A percentile compares a stretch with the other conserved stretches of the same genome.
These are phyloP conservation scores for Phaseolus coccineus DNA, from an alignment of 331 rosid genomes.

Conservation along the genomic window DNA sequence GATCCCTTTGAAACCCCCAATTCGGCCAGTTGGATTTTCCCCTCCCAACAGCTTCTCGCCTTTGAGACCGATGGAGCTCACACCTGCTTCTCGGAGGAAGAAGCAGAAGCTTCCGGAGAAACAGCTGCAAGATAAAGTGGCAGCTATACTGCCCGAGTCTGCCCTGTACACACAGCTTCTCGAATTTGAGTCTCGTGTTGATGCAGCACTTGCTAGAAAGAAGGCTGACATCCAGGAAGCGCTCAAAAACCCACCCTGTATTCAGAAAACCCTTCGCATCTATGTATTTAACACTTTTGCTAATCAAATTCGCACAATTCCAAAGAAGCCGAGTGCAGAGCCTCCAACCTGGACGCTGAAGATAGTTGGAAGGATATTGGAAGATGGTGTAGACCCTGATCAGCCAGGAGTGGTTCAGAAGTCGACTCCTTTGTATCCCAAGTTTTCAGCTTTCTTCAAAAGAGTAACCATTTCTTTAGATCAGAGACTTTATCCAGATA, in stretches of 20 bases:
- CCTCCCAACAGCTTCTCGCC: conserved; percentile 69
- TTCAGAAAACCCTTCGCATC: conserved; percentile 94
- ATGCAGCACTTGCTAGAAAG: conserved; percentile 89
- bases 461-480: conserved; percentile 91
- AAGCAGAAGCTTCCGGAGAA: conserved; percentile 97
- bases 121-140: conserved; percentile 89
- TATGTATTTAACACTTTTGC: conserved; percentile 93
- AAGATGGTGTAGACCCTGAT: conserved; percentile 98
- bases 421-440: conserved; percentile 83
- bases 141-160: conserved; percentile 88
- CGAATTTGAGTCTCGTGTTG: conserved; percentile 95
- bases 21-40: conserved; percentile 76
- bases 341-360: conserved; percentile 96
- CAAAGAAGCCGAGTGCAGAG: conserved; percentile 87
- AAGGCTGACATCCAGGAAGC: conserved; percentile 98
- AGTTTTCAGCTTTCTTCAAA: conserved; percentile 91
- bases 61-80: conserved; percentile 81
- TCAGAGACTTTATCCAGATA: conserved; percentile 94
- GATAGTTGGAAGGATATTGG: conserved; percentile 95
- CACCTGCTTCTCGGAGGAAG: conserved; percentile 80
- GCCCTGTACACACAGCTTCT: conserved; percentile 96
- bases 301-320: conserved; percentile 81
- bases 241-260: conserved; percentile 80
- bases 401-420: conserved; percentile 88
- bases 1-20: conserved; percentile 81